A percentile compares a stretch with the other conserved stretches of the same genome.
These are phyloP conservation scores for Coemansia sp. DNA, from an alignment of 192 early-diverging fungal genomes.

Conservation along the genomic window DNA sequence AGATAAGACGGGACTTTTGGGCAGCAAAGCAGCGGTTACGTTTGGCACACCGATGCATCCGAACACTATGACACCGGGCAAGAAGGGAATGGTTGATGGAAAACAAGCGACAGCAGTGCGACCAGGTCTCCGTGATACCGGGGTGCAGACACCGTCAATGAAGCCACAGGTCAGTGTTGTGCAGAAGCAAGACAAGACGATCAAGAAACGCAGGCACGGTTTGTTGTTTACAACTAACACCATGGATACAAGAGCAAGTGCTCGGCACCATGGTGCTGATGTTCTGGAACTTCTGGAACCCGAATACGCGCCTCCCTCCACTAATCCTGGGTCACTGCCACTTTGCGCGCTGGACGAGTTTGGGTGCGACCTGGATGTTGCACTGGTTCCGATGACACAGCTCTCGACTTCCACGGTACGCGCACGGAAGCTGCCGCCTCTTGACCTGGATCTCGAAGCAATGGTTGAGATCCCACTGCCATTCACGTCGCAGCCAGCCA, in stretches of 20 bases:
- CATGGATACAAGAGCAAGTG: background rate
- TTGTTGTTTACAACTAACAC: slow-evolving; percentile 22
- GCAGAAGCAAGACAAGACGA: background rate
- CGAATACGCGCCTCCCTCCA: slow-evolving; percentile 37
- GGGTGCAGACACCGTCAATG: slow-evolving; percentile 26
- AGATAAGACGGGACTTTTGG: slow-evolving; percentile 25
- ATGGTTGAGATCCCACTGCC: slow-evolving; percentile 22
- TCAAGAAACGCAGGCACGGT: slow-evolving; percentile 23
- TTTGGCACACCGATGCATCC: slow-evolving; percentile 23
- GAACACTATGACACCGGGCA: slow-evolving; percentile 28
- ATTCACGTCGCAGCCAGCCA: background rate
- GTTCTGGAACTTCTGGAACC: slow-evolving; percentile 27
- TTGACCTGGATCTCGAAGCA: slow-evolving; percentile 25
- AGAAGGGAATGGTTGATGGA: slow-evolving; percentile 3
- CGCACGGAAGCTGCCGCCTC: slow-evolving; percentile 15
- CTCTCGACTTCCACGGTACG: slow-evolving; percentile 6
- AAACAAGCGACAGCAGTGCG: slow-evolving; percentile 16
- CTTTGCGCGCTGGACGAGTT: slow-evolving; percentile 27
- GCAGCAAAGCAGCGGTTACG: background rate
- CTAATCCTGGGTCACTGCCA: background rate
- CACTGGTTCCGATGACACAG: slow-evolving; percentile 38
- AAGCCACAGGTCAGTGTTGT: background rate
- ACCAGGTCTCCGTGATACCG: slow-evolving; percentile 24
- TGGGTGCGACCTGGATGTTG: slow-evolving; percentile 39
- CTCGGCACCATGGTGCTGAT: too few species aligned